These are phyloP conservation scores for Canavalia gladiata DNA, from an alignment of 306 rosid genomes.

Conservation along the genomic window DNA sequence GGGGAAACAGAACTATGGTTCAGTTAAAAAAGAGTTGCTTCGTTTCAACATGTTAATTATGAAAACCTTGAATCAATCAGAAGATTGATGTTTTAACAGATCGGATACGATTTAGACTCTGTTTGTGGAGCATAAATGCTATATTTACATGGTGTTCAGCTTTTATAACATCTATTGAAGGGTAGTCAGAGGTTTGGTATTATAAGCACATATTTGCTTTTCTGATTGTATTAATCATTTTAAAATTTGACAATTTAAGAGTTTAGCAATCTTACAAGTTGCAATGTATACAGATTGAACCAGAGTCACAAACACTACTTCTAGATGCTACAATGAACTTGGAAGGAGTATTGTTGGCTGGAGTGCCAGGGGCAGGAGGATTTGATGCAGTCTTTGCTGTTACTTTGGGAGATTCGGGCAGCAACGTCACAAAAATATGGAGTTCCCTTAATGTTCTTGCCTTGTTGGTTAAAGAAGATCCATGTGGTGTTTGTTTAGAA, in stretches of 20 bases:
- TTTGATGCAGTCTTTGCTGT: conserved; percentile 93
- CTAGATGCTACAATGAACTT: conserved; percentile 83
- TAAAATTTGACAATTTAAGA: not conserved
- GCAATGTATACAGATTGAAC: conserved; percentile 77
- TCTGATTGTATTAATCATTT: conserved; percentile 31
- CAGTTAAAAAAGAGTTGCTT: not conserved
- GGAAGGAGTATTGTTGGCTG: conserved; percentile 96
- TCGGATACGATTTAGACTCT: not conserved
- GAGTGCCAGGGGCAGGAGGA: conserved; percentile 99
- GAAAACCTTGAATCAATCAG: conserved; percentile 25
- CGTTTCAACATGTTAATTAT: conserved; percentile 21
- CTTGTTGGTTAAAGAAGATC: conserved; percentile 95
- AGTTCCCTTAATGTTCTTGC: conserved; percentile 72
- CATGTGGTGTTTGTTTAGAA: conserved; percentile 86
- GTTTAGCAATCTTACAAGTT: conserved; percentile 34
- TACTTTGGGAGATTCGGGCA: conserved; percentile 75
- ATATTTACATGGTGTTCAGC: not conserved
- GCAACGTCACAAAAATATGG: conserved; percentile 70
- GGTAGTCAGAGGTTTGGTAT: conserved; percentile 13
- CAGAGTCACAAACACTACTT: conserved; percentile 88
- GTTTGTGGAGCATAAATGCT: conserved; percentile 24
- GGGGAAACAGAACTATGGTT: conserved; percentile 2
- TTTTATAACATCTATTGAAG: conserved; percentile 35
- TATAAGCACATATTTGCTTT: conserved; percentile 29
- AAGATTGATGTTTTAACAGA: not conserved